Conservation (phyloP, 2,329 filamentous ascomycete species). For the Magnaporthiopsis poae region DNA sequence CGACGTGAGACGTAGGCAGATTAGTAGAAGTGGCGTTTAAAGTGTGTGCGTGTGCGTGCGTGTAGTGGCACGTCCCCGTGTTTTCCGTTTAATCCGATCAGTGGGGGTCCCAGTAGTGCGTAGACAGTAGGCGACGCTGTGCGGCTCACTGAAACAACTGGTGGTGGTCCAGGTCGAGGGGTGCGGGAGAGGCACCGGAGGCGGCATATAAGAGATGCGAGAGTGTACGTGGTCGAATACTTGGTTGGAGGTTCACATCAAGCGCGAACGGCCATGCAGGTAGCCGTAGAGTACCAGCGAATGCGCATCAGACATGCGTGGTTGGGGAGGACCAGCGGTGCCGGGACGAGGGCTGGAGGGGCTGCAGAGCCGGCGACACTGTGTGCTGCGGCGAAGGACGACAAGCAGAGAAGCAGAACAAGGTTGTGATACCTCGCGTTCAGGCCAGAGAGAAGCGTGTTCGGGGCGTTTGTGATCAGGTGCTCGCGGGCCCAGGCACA, state of each 20-base stretch:
- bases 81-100: not conserved
- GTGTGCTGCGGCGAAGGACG: not conserved
- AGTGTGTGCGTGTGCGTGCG: too few species aligned
- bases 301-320: conserved; percentile 3
- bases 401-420: not conserved
- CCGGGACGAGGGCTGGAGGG: not conserved
- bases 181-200: not conserved
- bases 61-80: not conserved
- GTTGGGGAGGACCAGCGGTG: not conserved
- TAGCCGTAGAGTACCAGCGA: not conserved
- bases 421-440: not conserved
- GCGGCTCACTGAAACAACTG: not conserved
- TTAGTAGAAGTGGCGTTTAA: not conserved
- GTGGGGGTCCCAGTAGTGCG: not conserved
- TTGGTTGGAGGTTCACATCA: not conserved
- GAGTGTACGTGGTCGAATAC: not conserved
- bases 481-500: not conserved
- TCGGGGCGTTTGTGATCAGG: not conserved
- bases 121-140: not conserved
- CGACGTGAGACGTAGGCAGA: not conserved
- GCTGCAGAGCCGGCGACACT: not conserved
- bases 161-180: not conserved
- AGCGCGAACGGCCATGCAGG: conserved; percentile 6
- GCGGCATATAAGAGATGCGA: not conserved
- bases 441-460: not conserved